phyloP scores from a whole-genome alignment of 345 rosid genomes.

The Viola odorata region DNA sequence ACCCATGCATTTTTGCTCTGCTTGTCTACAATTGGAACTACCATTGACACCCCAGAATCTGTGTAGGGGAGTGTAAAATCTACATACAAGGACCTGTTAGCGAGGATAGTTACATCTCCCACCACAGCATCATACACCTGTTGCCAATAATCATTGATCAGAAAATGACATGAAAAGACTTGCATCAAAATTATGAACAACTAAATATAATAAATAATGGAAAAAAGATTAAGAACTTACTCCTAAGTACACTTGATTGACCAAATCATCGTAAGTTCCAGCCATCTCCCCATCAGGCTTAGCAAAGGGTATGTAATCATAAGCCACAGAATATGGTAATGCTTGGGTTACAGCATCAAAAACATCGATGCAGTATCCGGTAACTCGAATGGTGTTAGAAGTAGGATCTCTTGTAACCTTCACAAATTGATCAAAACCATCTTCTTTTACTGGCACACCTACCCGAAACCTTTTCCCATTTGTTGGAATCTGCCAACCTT shows the following conservation, averaged over 20 bases:
- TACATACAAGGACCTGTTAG: constrained; percentile 36
- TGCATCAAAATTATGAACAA: background rate
- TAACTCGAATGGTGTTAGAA: constrained; percentile 22
- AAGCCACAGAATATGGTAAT: constrained; percentile 76
- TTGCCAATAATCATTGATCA: background rate
- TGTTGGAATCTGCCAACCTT: constrained; percentile 33
- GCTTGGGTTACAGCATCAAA: constrained; percentile 58
- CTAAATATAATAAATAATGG: background rate
- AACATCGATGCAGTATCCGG: constrained; percentile 81
- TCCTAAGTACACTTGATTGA: constrained; percentile 39
- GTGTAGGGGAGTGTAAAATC: constrained; percentile 72
- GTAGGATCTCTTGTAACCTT: constrained; percentile 13
- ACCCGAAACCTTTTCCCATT: constrained; percentile 32
- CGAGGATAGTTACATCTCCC: constrained; percentile 59
- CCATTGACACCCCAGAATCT: constrained; percentile 65
- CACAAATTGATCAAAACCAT: constrained; percentile 27
- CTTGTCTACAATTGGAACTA: constrained; percentile 44
- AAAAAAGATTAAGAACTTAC: constrained; percentile 13
- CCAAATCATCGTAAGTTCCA: constrained; percentile 34
- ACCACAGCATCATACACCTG: constrained; percentile 53
- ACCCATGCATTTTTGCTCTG: constrained; percentile 47
- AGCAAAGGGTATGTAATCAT: constrained; percentile 47
- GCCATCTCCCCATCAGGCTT: constrained; percentile 1
- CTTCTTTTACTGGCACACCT: constrained; percentile 31
- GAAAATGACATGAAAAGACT: background rate